Conservation (phyloP, 345 rosid species). For the Viola odorata region DNA sequence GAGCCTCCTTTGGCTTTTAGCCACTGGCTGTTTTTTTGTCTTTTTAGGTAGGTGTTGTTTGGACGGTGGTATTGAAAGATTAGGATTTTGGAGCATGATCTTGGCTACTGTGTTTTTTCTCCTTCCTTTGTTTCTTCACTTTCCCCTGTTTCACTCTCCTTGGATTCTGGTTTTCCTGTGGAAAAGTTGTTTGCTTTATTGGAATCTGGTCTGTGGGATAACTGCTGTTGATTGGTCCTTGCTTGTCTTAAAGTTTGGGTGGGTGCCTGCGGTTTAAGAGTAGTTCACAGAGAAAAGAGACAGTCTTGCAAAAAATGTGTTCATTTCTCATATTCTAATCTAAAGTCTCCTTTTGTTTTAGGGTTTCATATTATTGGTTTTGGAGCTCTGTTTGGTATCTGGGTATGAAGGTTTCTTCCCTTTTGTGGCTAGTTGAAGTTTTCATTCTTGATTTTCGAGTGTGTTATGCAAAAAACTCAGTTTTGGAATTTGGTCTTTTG, state of each 20-base stretch:
- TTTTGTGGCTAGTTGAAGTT: too few relatives aligned
- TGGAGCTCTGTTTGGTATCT: too few relatives aligned
- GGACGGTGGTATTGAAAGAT: background rate
- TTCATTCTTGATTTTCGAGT: too few relatives aligned
- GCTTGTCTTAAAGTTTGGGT: background rate
- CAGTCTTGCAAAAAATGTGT: too few relatives aligned
- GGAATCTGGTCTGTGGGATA: background rate
- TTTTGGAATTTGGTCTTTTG: too few relatives aligned
- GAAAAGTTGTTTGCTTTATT: constrained; percentile 1
- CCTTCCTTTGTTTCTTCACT: too few relatives aligned
- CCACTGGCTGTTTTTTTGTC: background rate
- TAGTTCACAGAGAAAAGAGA: background rate
- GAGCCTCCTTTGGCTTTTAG: constrained; percentile 2
- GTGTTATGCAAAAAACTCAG: too few relatives aligned
- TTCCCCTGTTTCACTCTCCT: constrained; percentile 3
- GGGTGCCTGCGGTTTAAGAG: background rate
- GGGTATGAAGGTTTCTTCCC: too few relatives aligned
- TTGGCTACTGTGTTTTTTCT: background rate
- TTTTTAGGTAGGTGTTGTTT: background rate
- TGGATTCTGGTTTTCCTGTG: constrained; percentile 1
- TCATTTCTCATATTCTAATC: background rate
- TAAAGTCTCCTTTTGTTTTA: background rate
- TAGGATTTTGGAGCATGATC: background rate
- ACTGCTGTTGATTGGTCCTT: background rate
- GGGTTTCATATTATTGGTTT: too few relatives aligned